Evolutionary conservation across 2,329 filamentous ascomycete species (phyloP).

Genomic region (Ophiostoma sp.): DNA sequence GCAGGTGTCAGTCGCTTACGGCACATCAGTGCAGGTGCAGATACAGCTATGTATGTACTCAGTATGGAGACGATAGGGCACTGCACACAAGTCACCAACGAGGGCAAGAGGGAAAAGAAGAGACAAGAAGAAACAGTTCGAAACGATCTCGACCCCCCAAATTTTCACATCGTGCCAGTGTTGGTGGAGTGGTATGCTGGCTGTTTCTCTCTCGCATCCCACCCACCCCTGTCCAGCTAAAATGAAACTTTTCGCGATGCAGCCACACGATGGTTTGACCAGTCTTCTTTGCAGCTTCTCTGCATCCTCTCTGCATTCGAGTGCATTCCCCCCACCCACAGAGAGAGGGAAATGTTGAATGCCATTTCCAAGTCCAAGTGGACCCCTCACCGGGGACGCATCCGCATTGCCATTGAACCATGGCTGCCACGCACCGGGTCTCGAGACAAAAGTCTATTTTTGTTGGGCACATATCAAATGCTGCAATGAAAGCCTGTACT

Average conservation of each 20-base stretch:
- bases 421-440: neutral
- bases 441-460: neutral
- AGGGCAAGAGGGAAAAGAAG: neutral
- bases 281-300: slow-evolving; percentile 12
- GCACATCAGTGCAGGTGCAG: neutral
- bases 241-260: slow-evolving; percentile 23
- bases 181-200: neutral
- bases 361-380: neutral
- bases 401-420: neutral
- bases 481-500: neutral
- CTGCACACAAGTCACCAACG: neutral
- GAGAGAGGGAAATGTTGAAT: neutral
- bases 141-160: neutral
- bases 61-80: neutral
- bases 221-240: slow-evolving; percentile 26
- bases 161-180: neutral
- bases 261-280: neutral
- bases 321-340: neutral
- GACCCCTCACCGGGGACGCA: neutral
- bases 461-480: neutral
- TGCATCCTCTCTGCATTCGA: neutral
- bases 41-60: neutral
- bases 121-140: neutral
- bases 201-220: neutral
- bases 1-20: neutral